Conservation (phyloP, 345 rosid species). For the Nasturtium officinale region DNA sequence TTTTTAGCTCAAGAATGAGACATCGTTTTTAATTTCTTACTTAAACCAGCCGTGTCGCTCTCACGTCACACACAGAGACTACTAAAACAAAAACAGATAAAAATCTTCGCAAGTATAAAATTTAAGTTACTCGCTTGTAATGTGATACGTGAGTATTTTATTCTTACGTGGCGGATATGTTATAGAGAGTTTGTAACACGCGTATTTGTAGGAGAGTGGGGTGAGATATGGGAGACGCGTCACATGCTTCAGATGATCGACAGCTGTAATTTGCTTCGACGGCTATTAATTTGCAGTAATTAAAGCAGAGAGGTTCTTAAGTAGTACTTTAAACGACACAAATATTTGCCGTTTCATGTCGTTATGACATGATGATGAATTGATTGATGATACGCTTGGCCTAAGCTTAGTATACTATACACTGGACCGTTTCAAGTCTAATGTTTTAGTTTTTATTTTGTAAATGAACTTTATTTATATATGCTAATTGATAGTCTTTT, state of each 20-base stretch:
- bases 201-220: not conserved
- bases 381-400: not conserved
- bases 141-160: not conserved
- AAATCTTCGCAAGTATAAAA: not conserved
- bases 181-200: not conserved
- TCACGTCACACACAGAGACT: constrained; percentile 24
- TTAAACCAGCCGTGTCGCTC: constrained; percentile 5
- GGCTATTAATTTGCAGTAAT: constrained; percentile 5
- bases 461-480: not conserved
- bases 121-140: not conserved
- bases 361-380: not conserved
- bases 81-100: not conserved
- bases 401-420: not conserved
- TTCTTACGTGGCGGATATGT: constrained; percentile 3
- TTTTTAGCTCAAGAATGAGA: constrained; percentile 21
- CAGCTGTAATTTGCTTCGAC: constrained; percentile 23
- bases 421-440: not conserved
- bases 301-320: constrained; percentile 10
- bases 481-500: not conserved
- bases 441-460: not conserved
- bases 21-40: constrained; percentile 6
- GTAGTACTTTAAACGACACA: constrained; percentile 1
- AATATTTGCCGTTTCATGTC: not conserved
- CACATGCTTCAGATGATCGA: constrained; percentile 30
- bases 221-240: not conserved